Conservation (phyloP, 2,329 filamentous ascomycete species). For the Paecilomyces dactylethromorphus region DNA sequence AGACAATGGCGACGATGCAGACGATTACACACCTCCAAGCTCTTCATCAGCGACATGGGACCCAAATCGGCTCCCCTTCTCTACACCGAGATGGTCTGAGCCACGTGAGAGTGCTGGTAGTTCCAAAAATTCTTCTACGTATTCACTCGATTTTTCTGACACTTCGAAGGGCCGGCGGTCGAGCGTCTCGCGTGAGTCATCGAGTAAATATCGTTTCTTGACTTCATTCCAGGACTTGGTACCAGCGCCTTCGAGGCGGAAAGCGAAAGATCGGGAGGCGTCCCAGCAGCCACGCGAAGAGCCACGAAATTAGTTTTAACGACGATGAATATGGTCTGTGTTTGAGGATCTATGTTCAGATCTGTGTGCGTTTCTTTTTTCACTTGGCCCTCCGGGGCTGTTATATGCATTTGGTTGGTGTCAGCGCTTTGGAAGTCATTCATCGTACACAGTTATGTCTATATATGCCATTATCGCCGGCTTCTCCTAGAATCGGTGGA, state of each 20-base stretch:
- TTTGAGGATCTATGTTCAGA: neutral
- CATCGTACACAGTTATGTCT: neutral
- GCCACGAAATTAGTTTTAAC: slow-evolving; percentile 24
- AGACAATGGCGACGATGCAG: slow-evolving; percentile 28
- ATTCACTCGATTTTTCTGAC: slow-evolving; percentile 36
- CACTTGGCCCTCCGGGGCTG: neutral
- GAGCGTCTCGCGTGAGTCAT: slow-evolving; percentile 32
- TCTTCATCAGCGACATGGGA: slow-evolving; percentile 40
- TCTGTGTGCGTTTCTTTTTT: neutral
- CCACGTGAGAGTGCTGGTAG: slow-evolving; percentile 35
- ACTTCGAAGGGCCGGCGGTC: slow-evolving; percentile 28
- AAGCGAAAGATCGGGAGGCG: slow-evolving; percentile 34
- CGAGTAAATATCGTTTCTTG: slow-evolving; percentile 37
- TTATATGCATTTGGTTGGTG: neutral
- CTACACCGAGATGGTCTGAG: slow-evolving; percentile 33
- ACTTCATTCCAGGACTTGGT: slow-evolving; percentile 40
- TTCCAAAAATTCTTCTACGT: slow-evolving; percentile 42
- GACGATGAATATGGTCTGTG: neutral
- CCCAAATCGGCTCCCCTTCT: slow-evolving; percentile 33
- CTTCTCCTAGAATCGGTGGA: neutral
- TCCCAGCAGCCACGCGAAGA: slow-evolving; percentile 27
- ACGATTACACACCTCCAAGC: slow-evolving; percentile 41
- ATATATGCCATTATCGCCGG: neutral
- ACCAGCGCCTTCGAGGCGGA: slow-evolving; percentile 32
- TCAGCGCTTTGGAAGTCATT: neutral